A percentile compares a stretch with the other conserved stretches of the same genome.
Evolutionary conservation across 768 basidiomycete species (phyloP).

Genomic region (Suillus americanus): DNA sequence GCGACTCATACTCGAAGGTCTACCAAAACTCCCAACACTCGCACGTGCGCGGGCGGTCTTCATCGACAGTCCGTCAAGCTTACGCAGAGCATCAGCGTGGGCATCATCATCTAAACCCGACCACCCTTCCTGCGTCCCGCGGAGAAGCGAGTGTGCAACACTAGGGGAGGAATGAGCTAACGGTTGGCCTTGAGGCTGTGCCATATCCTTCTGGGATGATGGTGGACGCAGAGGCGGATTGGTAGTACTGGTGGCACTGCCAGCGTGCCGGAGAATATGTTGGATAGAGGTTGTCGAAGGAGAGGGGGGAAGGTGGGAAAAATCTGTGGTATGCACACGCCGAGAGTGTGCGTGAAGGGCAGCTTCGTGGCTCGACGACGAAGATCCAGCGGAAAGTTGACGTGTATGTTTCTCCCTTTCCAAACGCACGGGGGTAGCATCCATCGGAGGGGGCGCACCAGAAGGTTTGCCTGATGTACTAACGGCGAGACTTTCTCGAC

Average conservation of each 20-base stretch:
- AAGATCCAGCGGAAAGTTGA: slow-evolving; percentile 69
- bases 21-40: slow-evolving; percentile 72
- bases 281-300: slow-evolving; percentile 90
- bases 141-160: slow-evolving; percentile 81
- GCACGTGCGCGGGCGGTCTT: slow-evolving; percentile 76
- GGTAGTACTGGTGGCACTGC: slow-evolving; percentile 39
- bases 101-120: slow-evolving; percentile 84
- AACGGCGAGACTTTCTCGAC: slow-evolving; percentile 46
- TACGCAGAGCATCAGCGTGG: slow-evolving; percentile 88
- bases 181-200: slow-evolving; percentile 32
- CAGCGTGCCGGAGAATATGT: slow-evolving; percentile 67
- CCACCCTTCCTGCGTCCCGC: slow-evolving; percentile 90
- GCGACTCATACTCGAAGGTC: slow-evolving; percentile 63
- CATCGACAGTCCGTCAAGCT: slow-evolving; percentile 84
- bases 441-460: slow-evolving; percentile 10
- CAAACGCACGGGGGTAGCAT: slow-evolving; percentile 22
- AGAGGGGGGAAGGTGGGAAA: slow-evolving; percentile 88
- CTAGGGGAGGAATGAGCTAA: slow-evolving; percentile 50
- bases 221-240: slow-evolving; percentile 33
- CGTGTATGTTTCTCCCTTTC: slow-evolving; percentile 50
- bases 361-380: slow-evolving; percentile 51
- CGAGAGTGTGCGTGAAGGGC: slow-evolving; percentile 50
- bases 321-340: slow-evolving; percentile 71
- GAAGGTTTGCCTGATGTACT: slow-evolving; percentile 39
- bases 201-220: slow-evolving; percentile 40